These are phyloP conservation scores for Stephania cephalantha DNA, from an alignment of 164 flowering plant genomes.

Conservation along the genomic window DNA sequence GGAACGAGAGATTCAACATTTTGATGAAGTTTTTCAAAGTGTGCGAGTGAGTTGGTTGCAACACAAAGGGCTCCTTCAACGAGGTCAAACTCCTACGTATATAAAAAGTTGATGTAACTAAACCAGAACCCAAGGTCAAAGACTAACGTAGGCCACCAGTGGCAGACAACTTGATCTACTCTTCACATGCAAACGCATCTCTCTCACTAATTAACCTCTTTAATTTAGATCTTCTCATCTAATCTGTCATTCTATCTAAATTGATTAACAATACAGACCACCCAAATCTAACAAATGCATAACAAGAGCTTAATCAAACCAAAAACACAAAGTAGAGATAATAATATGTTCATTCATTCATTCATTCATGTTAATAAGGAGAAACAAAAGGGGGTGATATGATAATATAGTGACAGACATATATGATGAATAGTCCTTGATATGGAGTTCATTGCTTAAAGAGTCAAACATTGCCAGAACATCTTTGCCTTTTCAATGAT, in stretches of 20 bases:
- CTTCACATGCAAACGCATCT: constrained; percentile 31
- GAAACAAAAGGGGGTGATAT: background rate
- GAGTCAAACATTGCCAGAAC: constrained; percentile 38
- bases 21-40: background rate
- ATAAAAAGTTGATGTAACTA: background rate
- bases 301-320: background rate
- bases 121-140: constrained; percentile 14
- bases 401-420: background rate
- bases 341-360: constrained; percentile 1
- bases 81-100: constrained; percentile 37
- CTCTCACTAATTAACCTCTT: background rate
- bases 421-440: background rate
- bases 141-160: constrained; percentile 13
- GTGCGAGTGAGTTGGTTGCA: background rate
- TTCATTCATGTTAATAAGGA: background rate
- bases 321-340: background rate
- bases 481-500: constrained; percentile 33
- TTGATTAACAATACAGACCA: background rate
- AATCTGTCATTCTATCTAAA: background rate
- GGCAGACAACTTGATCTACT: constrained; percentile 40
- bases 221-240: background rate
- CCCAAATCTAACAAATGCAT: background rate
- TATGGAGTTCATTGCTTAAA: background rate
- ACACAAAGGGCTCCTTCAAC: constrained; percentile 22
- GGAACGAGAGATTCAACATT: constrained; percentile 4